phyloP scores from a whole-genome alignment of 495 filamentous ascomycete species.

The Lasiosphaeria hispida region DNA sequence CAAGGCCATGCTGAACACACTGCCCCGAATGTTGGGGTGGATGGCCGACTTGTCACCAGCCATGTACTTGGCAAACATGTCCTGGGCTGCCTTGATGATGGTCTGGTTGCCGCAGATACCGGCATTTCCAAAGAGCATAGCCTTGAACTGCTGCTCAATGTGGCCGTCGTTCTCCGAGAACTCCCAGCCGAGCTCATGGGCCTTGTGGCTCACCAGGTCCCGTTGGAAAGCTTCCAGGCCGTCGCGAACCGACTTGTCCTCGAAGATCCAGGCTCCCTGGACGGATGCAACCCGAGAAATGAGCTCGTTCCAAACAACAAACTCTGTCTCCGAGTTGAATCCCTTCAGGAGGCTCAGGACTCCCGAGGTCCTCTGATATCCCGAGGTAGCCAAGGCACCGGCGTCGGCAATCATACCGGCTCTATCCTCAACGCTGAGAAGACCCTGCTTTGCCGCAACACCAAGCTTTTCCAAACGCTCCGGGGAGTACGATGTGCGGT shows the following conservation, averaged over 20 bases:
- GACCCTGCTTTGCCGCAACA: constrained; percentile 77
- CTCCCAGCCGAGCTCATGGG: constrained; percentile 83
- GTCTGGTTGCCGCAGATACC: constrained; percentile 63
- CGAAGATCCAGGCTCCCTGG: constrained; percentile 84
- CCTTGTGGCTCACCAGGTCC: constrained; percentile 68
- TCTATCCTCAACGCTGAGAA: constrained; percentile 89
- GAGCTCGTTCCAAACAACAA: constrained; percentile 94
- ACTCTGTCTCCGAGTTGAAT: constrained; percentile 80
- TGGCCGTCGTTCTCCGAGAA: constrained; percentile 83
- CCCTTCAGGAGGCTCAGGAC: constrained; percentile 80
- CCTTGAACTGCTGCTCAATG: constrained; percentile 83
- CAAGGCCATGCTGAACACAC: constrained; percentile 69
- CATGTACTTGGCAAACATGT: constrained; percentile 71
- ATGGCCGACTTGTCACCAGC: constrained; percentile 65
- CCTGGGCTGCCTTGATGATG: constrained; percentile 61
- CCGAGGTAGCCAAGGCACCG: constrained; percentile 82
- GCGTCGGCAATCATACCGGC: constrained; percentile 96
- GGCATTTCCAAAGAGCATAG: constrained; percentile 64
- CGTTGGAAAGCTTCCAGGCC: constrained; percentile 80
- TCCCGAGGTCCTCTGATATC: constrained; percentile 90
- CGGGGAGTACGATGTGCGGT: constrained; percentile 68
- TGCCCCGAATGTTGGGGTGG: constrained; percentile 68
- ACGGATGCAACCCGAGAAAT: constrained; percentile 70
- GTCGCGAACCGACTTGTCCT: constrained; percentile 67
- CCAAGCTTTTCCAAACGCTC: constrained; percentile 69